Base-by-base conservation (phyloP, 371 early-diverging fungal genomes). In the Mortierella sp. region DNA sequence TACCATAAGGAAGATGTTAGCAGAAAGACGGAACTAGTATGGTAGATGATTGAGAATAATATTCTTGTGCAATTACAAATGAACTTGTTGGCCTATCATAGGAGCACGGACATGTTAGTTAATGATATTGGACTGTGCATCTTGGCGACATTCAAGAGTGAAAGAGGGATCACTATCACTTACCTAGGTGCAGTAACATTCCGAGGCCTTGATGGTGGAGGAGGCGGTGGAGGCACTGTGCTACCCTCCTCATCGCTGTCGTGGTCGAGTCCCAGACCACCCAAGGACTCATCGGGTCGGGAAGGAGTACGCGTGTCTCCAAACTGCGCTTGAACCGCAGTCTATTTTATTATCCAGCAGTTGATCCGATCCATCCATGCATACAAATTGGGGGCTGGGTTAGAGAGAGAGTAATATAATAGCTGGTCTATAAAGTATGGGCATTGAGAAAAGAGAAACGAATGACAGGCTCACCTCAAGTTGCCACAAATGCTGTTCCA, bases 301-400 rank as follows among this genome's bases (percentile, higher is more conserved):
- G 71, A 53, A 12, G 68, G 60, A 3, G 71, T 59, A 26, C 71
- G 72, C 8, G 75, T 75, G 35, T 80, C 81, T 28, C 81, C 81
- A 56, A 80, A 80, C 75, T 80, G 81, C 60, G 81, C 81, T 72
- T 75, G 75, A 28, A 80, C 81, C 42, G 81, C 81, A 64, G 75
- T 74, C 81, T 80, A 37, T 28, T 40, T 55, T n/a, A 17, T 22
- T 31, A 42, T 40, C 1, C 35, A 19, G 35, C 13, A 40, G 56
- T 45, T 45, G 45, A 45, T 45, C 45, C 45, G 45, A 45, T 45
- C 45, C 6, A 45, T 45, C n/a, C 17, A 45, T 19, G 17, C 45
- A 45, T 19, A n/a, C 45, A n/a, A 19, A n/a, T 45, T 45, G n/a
- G n/a, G n/a, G 17, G 45, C 1, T 29, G 19, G 7, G 23, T n/a